Evolutionary conservation across 345 rosid species (phyloP).

Genomic region (Gossypium turneri): DNA sequence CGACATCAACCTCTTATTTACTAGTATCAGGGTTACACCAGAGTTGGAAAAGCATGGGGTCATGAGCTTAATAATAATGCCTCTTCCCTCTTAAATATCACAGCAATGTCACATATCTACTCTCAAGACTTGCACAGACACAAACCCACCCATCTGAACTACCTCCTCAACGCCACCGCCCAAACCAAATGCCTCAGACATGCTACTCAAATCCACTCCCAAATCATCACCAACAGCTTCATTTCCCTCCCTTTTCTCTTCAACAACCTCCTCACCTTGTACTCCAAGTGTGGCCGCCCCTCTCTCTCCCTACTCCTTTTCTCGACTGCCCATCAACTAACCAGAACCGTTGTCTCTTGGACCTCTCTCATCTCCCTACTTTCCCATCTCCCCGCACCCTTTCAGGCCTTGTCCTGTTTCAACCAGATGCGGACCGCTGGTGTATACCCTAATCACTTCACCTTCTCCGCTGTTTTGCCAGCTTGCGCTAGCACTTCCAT

Average conservation of each 20-base stretch:
- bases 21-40: not conserved
- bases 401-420: conserved; percentile 27
- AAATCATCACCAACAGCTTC: conserved; percentile 28
- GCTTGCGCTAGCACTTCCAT: conserved; percentile 26
- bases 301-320: conserved; percentile 29
- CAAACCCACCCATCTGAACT: conserved; percentile 22
- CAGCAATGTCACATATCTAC: not conserved
- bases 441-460: conserved; percentile 33
- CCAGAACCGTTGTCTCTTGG: conserved; percentile 34
- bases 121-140: not conserved
- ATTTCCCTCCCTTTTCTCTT: conserved; percentile 27
- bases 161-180: conserved; percentile 24
- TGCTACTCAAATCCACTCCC: conserved; percentile 32
- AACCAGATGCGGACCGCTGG: conserved; percentile 34
- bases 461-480: conserved; percentile 36
- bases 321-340: conserved; percentile 18
- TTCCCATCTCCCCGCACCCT: conserved; percentile 25
- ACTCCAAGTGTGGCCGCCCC: conserved; percentile 28
- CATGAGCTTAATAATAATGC: not conserved
- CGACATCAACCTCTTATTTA: no score
- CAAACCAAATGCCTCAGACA: conserved; percentile 25
- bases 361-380: conserved; percentile 36
- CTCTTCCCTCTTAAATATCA: not conserved
- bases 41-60: not conserved
- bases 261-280: conserved; percentile 37